A percentile compares a stretch with the other conserved stretches of the same genome.
Conservation (phyloP, 2,329 filamentous ascomycete species). For the Paraphoma sp. region DNA sequence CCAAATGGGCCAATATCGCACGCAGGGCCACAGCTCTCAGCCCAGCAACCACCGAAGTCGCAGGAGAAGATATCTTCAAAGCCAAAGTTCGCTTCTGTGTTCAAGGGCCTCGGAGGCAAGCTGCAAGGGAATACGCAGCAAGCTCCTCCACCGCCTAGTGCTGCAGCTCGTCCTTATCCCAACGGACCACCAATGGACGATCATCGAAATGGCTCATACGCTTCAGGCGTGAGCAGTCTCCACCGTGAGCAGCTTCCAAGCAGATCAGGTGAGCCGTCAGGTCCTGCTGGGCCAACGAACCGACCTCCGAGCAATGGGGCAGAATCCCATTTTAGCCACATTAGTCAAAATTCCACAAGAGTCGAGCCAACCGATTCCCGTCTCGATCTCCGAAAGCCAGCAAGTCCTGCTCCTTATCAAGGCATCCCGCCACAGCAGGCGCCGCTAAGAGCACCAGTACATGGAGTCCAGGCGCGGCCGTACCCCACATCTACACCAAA, state of each 20-base stretch:
- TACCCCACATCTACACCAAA: slow-evolving; percentile 20
- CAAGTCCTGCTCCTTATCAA: slow-evolving; percentile 26
- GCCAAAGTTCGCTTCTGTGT: slow-evolving; percentile 49
- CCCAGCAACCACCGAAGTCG: slow-evolving; percentile 26
- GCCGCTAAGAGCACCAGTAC: slow-evolving; percentile 11
- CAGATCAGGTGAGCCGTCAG: slow-evolving; percentile 22
- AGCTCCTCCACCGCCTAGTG: slow-evolving; percentile 5
- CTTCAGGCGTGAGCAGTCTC: slow-evolving; percentile 31
- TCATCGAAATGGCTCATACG: slow-evolving; percentile 28
- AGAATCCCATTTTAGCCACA: slow-evolving; percentile 37
- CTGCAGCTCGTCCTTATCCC: neutral
- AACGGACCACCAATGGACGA: slow-evolving; percentile 7
- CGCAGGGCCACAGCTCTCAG: slow-evolving; percentile 38
- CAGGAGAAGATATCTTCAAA: slow-evolving; percentile 34
- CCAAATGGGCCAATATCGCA: slow-evolving; percentile 50
- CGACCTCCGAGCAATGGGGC: slow-evolving; percentile 35
- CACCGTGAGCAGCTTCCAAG: slow-evolving; percentile 23
- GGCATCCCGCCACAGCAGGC: slow-evolving; percentile 31
- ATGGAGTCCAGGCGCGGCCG: slow-evolving; percentile 13
- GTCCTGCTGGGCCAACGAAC: slow-evolving; percentile 16
- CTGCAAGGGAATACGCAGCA: slow-evolving; percentile 19
- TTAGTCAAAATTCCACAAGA: slow-evolving; percentile 37
- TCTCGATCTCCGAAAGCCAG: slow-evolving; percentile 34
- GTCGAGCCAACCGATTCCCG: slow-evolving; percentile 38
- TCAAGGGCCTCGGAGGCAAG: slow-evolving; percentile 50